Evolutionary conservation across 176 grass and related monocot species (phyloP).

Genomic region (Secale cereale): DNA sequence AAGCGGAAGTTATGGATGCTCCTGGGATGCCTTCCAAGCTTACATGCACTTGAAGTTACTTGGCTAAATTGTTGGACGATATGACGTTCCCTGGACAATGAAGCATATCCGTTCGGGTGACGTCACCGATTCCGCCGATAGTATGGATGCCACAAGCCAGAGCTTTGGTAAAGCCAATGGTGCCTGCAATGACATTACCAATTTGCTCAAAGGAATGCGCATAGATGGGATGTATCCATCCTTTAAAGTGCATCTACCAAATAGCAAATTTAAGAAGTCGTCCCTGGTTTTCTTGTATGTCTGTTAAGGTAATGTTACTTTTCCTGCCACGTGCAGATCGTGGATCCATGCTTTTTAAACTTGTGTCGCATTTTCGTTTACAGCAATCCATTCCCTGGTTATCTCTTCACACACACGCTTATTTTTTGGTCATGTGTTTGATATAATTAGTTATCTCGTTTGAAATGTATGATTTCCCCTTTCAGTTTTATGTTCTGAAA

Average conservation of each 20-base stretch:
- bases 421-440: background rate
- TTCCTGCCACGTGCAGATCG: background rate
- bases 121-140: background rate
- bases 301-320: slow-evolving; percentile 52
- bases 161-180: background rate
- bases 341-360: background rate
- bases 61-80: slow-evolving; percentile 76
- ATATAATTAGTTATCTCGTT: slow-evolving; percentile 6
- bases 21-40: slow-evolving; percentile 57
- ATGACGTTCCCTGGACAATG: slow-evolving; percentile 59
- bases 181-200: slow-evolving; percentile 15
- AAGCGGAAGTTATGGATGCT: slow-evolving; percentile 40
- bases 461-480: background rate
- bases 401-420: background rate
- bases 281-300: slow-evolving; percentile 64
- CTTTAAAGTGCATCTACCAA: slow-evolving; percentile 73
- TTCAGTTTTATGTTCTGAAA: slow-evolving; percentile 15
- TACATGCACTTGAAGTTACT: slow-evolving; percentile 88
- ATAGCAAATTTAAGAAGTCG: slow-evolving; percentile 90
- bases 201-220: slow-evolving; percentile 44
- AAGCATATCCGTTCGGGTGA: slow-evolving; percentile 30
- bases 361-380: background rate
- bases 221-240: slow-evolving; percentile 43
- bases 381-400: background rate
- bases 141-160: background rate